Conservation (phyloP, 495 filamentous ascomycete species). For the Aspergillus cavernicola region DNA sequence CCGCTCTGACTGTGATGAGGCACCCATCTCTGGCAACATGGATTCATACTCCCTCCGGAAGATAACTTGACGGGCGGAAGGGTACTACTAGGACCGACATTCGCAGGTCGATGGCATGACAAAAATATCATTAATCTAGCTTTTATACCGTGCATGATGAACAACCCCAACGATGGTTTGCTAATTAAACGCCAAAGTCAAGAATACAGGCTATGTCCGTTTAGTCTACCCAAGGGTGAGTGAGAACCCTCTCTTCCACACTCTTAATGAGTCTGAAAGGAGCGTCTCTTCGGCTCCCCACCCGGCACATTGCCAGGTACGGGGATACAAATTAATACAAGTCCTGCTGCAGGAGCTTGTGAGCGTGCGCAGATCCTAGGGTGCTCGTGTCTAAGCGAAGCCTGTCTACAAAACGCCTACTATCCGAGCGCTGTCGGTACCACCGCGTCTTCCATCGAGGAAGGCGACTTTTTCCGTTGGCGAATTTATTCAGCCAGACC, state of each 20-base stretch:
- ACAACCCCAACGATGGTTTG: constrained; percentile 7
- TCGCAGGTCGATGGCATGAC: not conserved
- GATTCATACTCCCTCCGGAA: too few relatives aligned
- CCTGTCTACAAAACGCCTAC: constrained; percentile 18
- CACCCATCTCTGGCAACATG: not conserved
- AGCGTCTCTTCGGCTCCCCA: constrained; percentile 3
- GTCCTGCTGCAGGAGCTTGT: constrained; percentile 12
- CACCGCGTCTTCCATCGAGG: constrained; percentile 13
- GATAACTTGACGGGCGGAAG: too few relatives aligned
- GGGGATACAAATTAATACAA: constrained; percentile 8
- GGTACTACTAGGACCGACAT: too few relatives aligned
- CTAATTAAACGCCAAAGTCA: constrained; percentile 18
- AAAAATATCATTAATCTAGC: constrained; percentile 20
- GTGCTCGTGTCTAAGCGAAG: constrained; percentile 9
- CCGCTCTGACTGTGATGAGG: not conserved
- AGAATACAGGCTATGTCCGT: constrained; percentile 9
- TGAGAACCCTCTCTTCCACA: not conserved
- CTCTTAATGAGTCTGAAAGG: constrained; percentile 1
- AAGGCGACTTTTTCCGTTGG: constrained; percentile 5
- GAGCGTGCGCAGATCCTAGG: constrained; percentile 8
- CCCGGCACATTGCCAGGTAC: constrained; percentile 1
- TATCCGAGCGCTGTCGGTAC: constrained; percentile 21
- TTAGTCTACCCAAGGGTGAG: constrained; percentile 6
- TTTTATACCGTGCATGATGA: constrained; percentile 13
- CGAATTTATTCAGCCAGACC: constrained; percentile 41